Conservation (phyloP, 129 eudicot species). For the Helianthus tuberosus region DNA sequence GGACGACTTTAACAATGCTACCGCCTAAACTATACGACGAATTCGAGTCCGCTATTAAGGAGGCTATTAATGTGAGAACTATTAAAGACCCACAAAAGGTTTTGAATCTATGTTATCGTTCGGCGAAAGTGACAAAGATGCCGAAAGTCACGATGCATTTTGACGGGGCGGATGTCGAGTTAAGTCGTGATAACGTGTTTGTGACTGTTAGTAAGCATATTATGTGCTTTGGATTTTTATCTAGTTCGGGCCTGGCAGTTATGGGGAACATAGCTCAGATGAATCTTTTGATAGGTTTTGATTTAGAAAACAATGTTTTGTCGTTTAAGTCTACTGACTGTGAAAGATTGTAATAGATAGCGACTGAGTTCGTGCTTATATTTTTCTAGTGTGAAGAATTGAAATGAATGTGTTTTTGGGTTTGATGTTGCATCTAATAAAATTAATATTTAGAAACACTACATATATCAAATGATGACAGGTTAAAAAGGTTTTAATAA, state of each 20-base stretch:
- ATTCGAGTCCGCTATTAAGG: constrained; percentile 27
- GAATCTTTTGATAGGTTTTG: constrained; percentile 49
- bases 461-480: too few relatives aligned
- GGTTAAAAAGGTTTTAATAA: too few relatives aligned
- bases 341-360: constrained; percentile 20
- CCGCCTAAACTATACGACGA: constrained; percentile 14
- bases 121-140: neutral
- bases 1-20: constrained; percentile 49
- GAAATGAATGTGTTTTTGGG: neutral
- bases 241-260: neutral
- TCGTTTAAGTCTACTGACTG: constrained; percentile 51
- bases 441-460: too few relatives aligned
- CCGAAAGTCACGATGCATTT: constrained; percentile 42
- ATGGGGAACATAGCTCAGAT: constrained; percentile 54
- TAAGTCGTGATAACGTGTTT: constrained; percentile 31
- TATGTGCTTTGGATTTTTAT: constrained; percentile 36
- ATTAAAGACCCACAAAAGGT: constrained; percentile 25
- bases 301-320: constrained; percentile 35
- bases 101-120: constrained; percentile 35
- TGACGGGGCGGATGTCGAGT: constrained; percentile 44
- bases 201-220: constrained; percentile 25
- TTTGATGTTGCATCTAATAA: neutral
- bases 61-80: constrained; percentile 21
- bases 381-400: neutral
- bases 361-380: neutral